A percentile compares a stretch with the other conserved stretches of the same genome.
phyloP scores from a whole-genome alignment of 2,329 filamentous ascomycete species.

The Xylariales sp. region DNA sequence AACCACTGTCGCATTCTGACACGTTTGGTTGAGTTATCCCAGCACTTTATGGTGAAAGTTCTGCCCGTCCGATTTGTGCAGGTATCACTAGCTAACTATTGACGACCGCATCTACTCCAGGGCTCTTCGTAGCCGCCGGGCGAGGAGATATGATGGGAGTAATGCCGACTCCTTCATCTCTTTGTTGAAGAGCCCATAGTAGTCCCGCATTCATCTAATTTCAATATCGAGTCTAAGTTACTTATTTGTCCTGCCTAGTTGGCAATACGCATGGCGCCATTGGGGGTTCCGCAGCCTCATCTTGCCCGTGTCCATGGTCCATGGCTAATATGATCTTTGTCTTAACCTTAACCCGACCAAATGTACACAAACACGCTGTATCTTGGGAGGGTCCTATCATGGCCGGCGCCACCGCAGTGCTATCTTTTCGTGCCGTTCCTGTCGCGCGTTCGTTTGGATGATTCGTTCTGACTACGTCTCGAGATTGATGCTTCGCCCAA shows the following conservation, averaged over 20 bases:
- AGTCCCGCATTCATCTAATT: neutral
- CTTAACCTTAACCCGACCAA: neutral
- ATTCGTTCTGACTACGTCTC: slow-evolving; percentile 72
- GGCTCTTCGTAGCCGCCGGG: neutral
- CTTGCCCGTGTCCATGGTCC: neutral
- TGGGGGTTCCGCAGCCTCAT: neutral
- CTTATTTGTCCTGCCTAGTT: neutral
- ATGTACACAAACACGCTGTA: neutral
- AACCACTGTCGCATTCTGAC: too few relatives aligned
- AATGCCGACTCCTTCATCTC: neutral
- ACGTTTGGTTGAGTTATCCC: neutral
- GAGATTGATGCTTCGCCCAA: slow-evolving; percentile 96
- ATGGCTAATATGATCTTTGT: neutral
- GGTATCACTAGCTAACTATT: neutral
- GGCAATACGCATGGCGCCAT: neutral
- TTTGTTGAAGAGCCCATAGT: neutral
- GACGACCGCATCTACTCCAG: neutral
- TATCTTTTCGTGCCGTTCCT: neutral
- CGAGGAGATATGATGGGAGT: neutral
- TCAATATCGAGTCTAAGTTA: neutral
- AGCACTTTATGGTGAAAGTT: neutral
- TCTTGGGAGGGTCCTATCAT: neutral
- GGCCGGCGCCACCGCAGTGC: neutral
- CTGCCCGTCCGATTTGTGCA: neutral
- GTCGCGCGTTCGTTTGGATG: neutral